These are phyloP conservation scores for Fusarium chlamydosporum DNA, from an alignment of 2,329 filamentous ascomycete genomes.

Conservation along the genomic window DNA sequence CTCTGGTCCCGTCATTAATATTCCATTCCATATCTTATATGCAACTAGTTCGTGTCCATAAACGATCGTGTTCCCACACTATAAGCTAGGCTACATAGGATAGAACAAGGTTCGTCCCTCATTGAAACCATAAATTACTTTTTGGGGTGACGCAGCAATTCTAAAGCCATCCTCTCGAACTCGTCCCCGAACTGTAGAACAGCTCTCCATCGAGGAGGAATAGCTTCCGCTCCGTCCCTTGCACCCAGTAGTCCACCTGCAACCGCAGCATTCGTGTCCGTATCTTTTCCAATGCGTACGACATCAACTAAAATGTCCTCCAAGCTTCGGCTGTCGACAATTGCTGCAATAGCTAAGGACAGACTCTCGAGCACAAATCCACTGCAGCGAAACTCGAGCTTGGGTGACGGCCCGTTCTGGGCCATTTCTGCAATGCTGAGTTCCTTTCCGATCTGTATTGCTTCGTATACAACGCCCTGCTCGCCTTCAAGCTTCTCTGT, in stretches of 20 bases:
- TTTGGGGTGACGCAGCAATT: not conserved
- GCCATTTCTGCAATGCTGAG: slow-evolving; percentile 52
- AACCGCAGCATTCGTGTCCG: slow-evolving; percentile 64
- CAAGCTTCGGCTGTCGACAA: slow-evolving; percentile 58
- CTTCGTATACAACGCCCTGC: slow-evolving; percentile 38
- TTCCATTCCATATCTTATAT: no score
- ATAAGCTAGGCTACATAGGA: no score
- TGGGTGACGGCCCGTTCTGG: slow-evolving; percentile 48
- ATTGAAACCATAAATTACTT: not conserved
- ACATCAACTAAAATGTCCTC: slow-evolving; percentile 63
- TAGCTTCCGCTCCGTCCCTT: slow-evolving; percentile 58
- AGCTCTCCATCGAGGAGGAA: slow-evolving; percentile 59
- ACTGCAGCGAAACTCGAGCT: slow-evolving; percentile 51
- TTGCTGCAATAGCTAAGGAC: slow-evolving; percentile 58
- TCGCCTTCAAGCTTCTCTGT: slow-evolving; percentile 47
- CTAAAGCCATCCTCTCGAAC: slow-evolving; percentile 48
- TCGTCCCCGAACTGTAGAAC: slow-evolving; percentile 59
- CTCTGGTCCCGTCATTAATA: no score
- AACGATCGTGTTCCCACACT: no score
- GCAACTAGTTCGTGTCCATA: no score
- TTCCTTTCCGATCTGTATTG: slow-evolving; percentile 51
- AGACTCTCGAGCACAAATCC: slow-evolving; percentile 63
- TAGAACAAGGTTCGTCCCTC: no score
- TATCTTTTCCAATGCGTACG: slow-evolving; percentile 61
- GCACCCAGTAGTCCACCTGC: slow-evolving; percentile 63